Evolutionary conservation across 1,284 basidiomycete genomes (phyloP).

Genomic region (Blastosporella zonata): DNA sequence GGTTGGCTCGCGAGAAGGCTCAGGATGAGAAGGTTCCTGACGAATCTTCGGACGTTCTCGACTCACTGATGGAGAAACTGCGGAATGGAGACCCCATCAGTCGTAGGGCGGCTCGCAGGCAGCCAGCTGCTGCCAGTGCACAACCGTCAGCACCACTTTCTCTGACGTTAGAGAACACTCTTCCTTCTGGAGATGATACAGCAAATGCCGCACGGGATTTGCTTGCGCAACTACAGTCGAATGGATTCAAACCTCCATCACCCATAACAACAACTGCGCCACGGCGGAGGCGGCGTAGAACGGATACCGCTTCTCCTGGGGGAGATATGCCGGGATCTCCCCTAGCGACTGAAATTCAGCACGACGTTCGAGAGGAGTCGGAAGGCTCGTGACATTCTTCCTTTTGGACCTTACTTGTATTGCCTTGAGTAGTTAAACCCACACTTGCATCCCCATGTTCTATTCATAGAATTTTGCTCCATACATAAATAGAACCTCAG

Average conservation of each 20-base stretch:
- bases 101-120: conserved; percentile 50
- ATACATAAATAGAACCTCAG: background rate
- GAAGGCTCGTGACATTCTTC: conserved; percentile 10
- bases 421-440: conserved; percentile 2
- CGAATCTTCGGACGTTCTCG: conserved; percentile 67
- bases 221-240: conserved; percentile 67
- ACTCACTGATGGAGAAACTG: conserved; percentile 72
- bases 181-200: conserved; percentile 37
- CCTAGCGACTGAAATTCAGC: conserved; percentile 27
- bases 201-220: conserved; percentile 69
- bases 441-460: background rate
- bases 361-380: conserved; percentile 17
- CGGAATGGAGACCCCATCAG: conserved; percentile 63
- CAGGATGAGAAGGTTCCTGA: conserved; percentile 40
- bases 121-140: conserved; percentile 37
- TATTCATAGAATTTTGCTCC: conserved; percentile 7
- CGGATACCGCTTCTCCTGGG: conserved; percentile 24
- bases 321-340: conserved; percentile 28
- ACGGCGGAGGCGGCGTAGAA: conserved; percentile 30
- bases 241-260: conserved; percentile 43
- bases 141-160: conserved; percentile 38
- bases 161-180: conserved; percentile 36
- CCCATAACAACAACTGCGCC: conserved; percentile 30
- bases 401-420: conserved; percentile 11
- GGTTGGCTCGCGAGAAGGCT: conserved; percentile 51